Base-by-base conservation (phyloP, 177 flowering plant species). In the Vitis hybrid region DNA sequence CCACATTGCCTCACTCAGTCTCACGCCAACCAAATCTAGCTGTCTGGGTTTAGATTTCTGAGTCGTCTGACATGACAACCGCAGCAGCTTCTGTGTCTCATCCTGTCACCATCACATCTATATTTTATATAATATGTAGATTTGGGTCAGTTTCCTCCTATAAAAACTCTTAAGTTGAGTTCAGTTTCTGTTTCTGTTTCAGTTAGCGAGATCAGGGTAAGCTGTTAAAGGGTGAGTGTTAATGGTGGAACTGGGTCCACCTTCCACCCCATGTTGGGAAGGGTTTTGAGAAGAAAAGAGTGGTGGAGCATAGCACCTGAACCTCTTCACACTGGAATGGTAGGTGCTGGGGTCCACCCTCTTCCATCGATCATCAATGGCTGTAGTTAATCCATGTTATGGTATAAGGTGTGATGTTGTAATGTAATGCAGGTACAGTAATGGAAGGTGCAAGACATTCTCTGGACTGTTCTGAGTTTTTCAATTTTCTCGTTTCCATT, bases 271-370 rank as follows among this genome's bases (percentile, higher is more conserved):
- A 35, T 6, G 46, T 35, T 6, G 4, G 7, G 46, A 12, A 24
- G 27, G 62, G 46, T 60, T 27, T 24, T 10, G 56, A 6, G 27
- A 19, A 16, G 19, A 30, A n/a, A 6, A 46, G 11, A 49, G 40
- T 61, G 79, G 80, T 80, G 73, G 83, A 74, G 16, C 67, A 49
- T 51, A 72, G 76, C 83, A 76, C 83, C 80, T 76, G 78, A 14
- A 14, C 32, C 56, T 4, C 0, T 0, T 13, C 51, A 52, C 57
- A 32, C 21, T 21, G 30, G 50, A 65, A n/a, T 2, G 19, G 59
- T 64, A 56, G 77, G 81, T 78, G 77, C 67, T 59, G 59, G 58
- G 75, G 50, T 78, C 77, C 75, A 78, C 81, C 77, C 15, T 61
- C 27, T 24, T 24, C 27, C 27, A 24, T 24, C 27, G 27, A 24